Conservation (phyloP, 2,329 filamentous ascomycete genomes). For the Exutisphaerella laricina region DNA sequence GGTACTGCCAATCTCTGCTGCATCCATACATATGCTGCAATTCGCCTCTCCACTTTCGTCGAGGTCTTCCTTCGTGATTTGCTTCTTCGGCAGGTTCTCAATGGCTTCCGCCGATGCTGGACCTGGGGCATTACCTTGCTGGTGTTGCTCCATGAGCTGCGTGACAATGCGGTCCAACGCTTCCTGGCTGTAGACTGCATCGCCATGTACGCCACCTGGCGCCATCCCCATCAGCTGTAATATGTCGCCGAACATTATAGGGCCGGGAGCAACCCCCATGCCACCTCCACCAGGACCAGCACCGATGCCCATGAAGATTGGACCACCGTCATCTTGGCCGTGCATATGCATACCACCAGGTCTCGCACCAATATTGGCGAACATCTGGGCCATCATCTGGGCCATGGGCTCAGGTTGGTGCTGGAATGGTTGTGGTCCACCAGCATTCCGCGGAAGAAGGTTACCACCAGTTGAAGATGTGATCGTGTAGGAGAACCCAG, state of each 20-base stretch:
- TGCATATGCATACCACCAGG: conserved; percentile 7
- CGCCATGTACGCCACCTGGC: conserved; percentile 51
- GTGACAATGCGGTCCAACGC: conserved; percentile 84
- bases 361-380: conserved; percentile 28
- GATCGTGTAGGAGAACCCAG: conserved; percentile 28
- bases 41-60: conserved; percentile 65
- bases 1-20: conserved; percentile 65
- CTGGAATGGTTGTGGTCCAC: conserved; percentile 43
- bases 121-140: conserved; percentile 69
- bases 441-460: conserved; percentile 48
- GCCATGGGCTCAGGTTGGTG: conserved; percentile 31
- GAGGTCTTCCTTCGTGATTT: conserved; percentile 64
- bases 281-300: conserved; percentile 7
- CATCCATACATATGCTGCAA: conserved; percentile 93
- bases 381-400: conserved; percentile 31
- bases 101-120: conserved; percentile 75
- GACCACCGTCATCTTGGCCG: background rate
- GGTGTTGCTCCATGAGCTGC: conserved; percentile 78
- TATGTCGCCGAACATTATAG: conserved; percentile 16
- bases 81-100: conserved; percentile 60
- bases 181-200: conserved; percentile 86
- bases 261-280: conserved; percentile 6
- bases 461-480: conserved; percentile 29
- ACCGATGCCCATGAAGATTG: background rate
- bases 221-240: conserved; percentile 30